These are phyloP conservation scores for Polyporus tsugae DNA, from an alignment of 1,284 basidiomycete genomes.

Conservation along the genomic window DNA sequence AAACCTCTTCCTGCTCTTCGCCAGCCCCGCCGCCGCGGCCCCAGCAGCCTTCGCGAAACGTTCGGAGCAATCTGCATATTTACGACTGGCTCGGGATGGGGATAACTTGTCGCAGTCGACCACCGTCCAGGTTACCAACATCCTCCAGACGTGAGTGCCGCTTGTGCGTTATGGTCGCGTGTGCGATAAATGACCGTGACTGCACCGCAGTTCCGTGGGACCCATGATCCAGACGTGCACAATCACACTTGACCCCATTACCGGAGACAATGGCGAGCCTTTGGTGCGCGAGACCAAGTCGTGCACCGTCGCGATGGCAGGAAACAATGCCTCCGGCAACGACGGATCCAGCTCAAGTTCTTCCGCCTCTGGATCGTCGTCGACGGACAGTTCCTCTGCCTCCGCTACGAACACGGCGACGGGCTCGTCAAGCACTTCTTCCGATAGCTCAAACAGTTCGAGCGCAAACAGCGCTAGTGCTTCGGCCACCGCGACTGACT, in stretches of 20 bases:
- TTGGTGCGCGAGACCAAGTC: constrained; percentile 63
- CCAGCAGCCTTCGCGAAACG: constrained; percentile 34
- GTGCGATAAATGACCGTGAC: not conserved
- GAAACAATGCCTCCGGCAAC: constrained; percentile 27
- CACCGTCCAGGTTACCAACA: constrained; percentile 42
- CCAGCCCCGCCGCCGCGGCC: constrained; percentile 35
- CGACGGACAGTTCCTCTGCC: constrained; percentile 28
- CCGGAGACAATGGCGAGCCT: constrained; percentile 54
- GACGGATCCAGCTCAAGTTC: constrained; percentile 30
- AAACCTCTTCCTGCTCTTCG: constrained; percentile 44
- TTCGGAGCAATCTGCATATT: constrained; percentile 19
- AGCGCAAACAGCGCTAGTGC: too few species aligned
- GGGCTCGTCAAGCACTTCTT: constrained; percentile 5
- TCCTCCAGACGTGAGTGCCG: constrained; percentile 45
- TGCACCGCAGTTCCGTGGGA: constrained; percentile 48
- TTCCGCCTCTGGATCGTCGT: constrained; percentile 10
- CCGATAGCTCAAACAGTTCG: not conserved
- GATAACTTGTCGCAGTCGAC: constrained; percentile 37
- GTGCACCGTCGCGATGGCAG: constrained; percentile 53
- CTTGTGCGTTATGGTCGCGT: constrained; percentile 6
- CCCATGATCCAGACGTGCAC: constrained; percentile 69
- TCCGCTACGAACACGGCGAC: constrained; percentile 22
- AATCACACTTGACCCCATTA: constrained; percentile 64
- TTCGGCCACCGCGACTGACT: not conserved
- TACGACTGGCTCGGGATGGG: constrained; percentile 34